Percentiles rank a stretch among this genome's conserved stretches.
Conservation (phyloP, 2,329 filamentous ascomycete species). For the Fusarium incarnatum region DNA sequence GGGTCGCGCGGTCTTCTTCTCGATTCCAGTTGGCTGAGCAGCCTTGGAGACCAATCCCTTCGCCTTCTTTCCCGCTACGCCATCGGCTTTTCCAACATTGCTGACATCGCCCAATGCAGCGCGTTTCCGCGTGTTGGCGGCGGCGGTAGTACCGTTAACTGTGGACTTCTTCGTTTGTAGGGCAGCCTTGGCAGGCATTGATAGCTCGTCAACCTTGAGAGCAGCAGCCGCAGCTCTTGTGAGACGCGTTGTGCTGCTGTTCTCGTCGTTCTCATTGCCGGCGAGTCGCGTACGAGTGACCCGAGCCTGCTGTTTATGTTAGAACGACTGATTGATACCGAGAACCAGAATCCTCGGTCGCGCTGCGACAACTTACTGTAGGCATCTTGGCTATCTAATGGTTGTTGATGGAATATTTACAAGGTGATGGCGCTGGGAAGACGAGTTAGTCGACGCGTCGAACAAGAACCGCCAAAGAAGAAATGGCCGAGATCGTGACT, state of each 20-base stretch:
- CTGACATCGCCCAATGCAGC: slow-evolving; percentile 92
- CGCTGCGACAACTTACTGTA: slow-evolving; percentile 49
- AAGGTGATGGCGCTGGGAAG: slow-evolving; percentile 34
- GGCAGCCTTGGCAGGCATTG: slow-evolving; percentile 69
- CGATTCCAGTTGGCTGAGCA: slow-evolving; percentile 80
- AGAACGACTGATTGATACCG: slow-evolving; percentile 6
- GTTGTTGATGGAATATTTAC: slow-evolving; percentile 40
- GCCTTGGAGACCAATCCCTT: slow-evolving; percentile 82
- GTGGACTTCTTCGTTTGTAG: slow-evolving; percentile 78
- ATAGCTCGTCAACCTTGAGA: slow-evolving; percentile 71
- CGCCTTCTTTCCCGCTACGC: slow-evolving; percentile 79
- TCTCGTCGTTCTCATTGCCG: slow-evolving; percentile 96
- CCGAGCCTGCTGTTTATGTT: slow-evolving; percentile 65
- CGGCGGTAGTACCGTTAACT: slow-evolving; percentile 61
- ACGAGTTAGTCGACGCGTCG: slow-evolving; percentile 46
- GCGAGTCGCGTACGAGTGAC: slow-evolving; percentile 78
- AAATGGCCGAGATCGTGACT: slow-evolving; percentile 17
- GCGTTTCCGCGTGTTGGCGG: slow-evolving; percentile 73
- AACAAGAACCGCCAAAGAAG: slow-evolving; percentile 16
- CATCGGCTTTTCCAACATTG: slow-evolving; percentile 87
- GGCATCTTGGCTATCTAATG: slow-evolving; percentile 50
- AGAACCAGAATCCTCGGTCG: slow-evolving; percentile 10
- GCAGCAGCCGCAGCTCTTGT: slow-evolving; percentile 93
- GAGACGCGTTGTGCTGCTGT: slow-evolving; percentile 81
- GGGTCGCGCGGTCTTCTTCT: slow-evolving; percentile 74